These are phyloP conservation scores for Claviceps monticola DNA, from an alignment of 2,329 filamentous ascomycete genomes.

Conservation along the genomic window DNA sequence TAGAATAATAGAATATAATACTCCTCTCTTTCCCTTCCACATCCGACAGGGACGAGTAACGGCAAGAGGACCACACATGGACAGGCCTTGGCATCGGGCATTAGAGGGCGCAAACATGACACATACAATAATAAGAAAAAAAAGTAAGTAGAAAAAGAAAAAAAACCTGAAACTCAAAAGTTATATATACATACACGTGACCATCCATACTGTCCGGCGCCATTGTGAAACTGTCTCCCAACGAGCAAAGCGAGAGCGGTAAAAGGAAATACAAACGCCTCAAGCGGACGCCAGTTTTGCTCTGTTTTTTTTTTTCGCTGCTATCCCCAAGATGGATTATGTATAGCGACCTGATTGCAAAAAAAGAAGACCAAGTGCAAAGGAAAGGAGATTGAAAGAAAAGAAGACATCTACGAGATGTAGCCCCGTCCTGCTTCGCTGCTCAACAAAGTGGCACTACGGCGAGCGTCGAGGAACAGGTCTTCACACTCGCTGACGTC, in stretches of 20 bases:
- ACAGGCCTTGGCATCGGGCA: neutral
- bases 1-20: neutral
- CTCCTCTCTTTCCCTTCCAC: neutral
- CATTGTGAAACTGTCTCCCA: neutral
- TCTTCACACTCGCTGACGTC: constrained; percentile 74
- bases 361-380: neutral
- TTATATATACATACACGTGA: neutral
- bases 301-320: neutral
- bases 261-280: neutral
- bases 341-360: neutral
- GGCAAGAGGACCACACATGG: neutral
- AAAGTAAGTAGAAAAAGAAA: neutral
- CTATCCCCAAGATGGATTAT: neutral
- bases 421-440: constrained; percentile 50
- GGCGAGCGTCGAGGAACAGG: constrained; percentile 68
- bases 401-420: constrained; percentile 31
- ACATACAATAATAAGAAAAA: neutral
- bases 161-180: neutral
- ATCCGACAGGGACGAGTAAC: neutral
- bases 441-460: constrained; percentile 57
- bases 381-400: neutral
- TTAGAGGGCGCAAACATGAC: no score
- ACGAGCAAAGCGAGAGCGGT: neutral
- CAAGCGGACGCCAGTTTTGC: neutral
- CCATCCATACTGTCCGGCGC: neutral